Evolutionary conservation across 2,329 filamentous ascomycete species (phyloP).

Genomic region (Colletotrichum cuscutae): DNA sequence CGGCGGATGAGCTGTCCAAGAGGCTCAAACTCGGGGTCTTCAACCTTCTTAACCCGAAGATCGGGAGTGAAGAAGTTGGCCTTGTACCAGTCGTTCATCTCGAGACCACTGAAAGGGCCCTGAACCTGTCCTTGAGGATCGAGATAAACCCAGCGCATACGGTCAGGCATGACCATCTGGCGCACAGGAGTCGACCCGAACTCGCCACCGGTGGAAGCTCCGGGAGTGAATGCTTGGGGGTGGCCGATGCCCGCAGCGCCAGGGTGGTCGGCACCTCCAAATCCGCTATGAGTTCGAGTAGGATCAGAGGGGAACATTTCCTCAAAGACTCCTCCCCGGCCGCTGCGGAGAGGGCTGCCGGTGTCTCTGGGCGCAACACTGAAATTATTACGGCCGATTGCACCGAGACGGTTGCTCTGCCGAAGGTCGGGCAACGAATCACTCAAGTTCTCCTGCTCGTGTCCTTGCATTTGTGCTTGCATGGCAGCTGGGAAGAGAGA

Average conservation of each 20-base stretch:
- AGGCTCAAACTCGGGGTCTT: conserved; percentile 94
- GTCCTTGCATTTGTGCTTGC: conserved; percentile 88
- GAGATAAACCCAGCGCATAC: conserved; percentile 98
- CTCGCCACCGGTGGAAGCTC: conserved; percentile 40
- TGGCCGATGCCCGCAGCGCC: conserved; percentile 35
- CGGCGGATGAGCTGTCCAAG: conserved; percentile 93
- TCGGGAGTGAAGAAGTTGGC: conserved; percentile 97
- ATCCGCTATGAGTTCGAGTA: conserved; percentile 40
- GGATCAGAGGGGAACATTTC: conserved; percentile 59
- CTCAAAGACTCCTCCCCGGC: conserved; percentile 63
- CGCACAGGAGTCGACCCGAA: conserved; percentile 70
- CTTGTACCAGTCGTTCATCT: conserved; percentile 99
- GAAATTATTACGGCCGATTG: conserved; percentile 73
- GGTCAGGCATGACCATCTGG: conserved; percentile 98
- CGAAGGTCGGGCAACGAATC: conserved; percentile 70
- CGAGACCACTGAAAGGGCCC: conserved; percentile 93
- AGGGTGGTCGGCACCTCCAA: conserved; percentile 39
- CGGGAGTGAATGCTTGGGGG: conserved; percentile 38
- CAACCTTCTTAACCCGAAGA: conserved; percentile 91
- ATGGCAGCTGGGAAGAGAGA: conserved; percentile 89
- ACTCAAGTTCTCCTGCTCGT: conserved; percentile 71
- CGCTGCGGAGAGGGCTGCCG: conserved; percentile 67
- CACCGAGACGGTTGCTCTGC: conserved; percentile 70
- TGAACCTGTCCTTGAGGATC: conserved; percentile 94
- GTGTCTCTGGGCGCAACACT: conserved; percentile 64